These are phyloP conservation scores for Microdochium nivale DNA, from an alignment of 2,329 filamentous ascomycete species.

Conservation along the genomic window DNA sequence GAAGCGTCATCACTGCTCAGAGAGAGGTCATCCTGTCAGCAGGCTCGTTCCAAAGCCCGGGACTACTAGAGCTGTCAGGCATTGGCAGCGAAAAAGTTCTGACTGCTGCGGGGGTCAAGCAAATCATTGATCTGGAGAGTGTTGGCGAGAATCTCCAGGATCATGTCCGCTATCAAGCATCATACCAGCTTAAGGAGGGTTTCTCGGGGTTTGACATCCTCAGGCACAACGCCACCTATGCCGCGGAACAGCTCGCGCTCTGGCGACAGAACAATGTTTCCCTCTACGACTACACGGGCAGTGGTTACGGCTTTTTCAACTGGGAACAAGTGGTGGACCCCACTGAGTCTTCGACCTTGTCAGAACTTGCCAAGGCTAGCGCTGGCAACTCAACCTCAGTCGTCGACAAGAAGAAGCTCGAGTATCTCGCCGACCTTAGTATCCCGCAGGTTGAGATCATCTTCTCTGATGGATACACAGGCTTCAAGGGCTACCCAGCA, in stretches of 20 bases:
- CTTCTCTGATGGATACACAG: constrained; percentile 35
- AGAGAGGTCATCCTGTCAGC: not conserved
- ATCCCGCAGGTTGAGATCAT: constrained; percentile 33
- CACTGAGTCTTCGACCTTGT: constrained; percentile 15
- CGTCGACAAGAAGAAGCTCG: constrained; percentile 28
- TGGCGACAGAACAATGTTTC: constrained; percentile 21
- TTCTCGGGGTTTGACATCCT: not conserved
- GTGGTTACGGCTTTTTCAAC: constrained; percentile 29
- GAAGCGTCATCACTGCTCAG: not conserved
- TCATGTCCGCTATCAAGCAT: constrained; percentile 20
- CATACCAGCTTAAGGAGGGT: not conserved
- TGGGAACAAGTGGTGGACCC: constrained; percentile 27
- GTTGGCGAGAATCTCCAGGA: constrained; percentile 42
- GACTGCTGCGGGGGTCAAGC: constrained; percentile 24
- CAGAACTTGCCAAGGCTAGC: constrained; percentile 22
- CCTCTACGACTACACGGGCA: constrained; percentile 29
- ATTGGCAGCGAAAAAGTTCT: constrained; percentile 24
- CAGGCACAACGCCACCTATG: constrained; percentile 1
- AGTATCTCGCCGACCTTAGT: constrained; percentile 24
- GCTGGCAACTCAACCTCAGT: constrained; percentile 16
- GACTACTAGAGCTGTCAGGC: constrained; percentile 23
- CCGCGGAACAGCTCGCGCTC: constrained; percentile 27
- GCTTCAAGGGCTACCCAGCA: constrained; percentile 24
- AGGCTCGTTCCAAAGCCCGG: constrained; percentile 2
- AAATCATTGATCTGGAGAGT: constrained; percentile 29